These are phyloP conservation scores for Paracorniculantispora psalliotae DNA, from an alignment of 2,329 filamentous ascomycete genomes.

Conservation along the genomic window DNA sequence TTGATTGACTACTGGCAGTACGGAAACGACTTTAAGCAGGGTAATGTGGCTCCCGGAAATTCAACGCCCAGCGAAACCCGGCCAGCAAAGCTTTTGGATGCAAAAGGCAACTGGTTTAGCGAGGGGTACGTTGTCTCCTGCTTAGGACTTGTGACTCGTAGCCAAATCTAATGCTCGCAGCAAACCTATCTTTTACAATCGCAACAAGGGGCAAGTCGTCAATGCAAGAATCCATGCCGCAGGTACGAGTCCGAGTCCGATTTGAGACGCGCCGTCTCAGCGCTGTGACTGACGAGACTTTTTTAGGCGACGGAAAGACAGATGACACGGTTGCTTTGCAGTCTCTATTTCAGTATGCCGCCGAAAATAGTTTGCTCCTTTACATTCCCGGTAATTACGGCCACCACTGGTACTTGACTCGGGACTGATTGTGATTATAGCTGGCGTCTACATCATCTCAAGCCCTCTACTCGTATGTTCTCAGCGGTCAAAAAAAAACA, in stretches of 20 bases:
- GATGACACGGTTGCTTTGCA: neutral
- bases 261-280: neutral
- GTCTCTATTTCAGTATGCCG: neutral
- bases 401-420: too few relatives aligned
- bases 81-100: neutral
- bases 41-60: neutral
- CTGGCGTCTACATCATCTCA: neutral
- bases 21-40: neutral
- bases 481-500: too few relatives aligned
- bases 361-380: neutral
- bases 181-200: neutral
- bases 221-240: neutral
- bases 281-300: too few relatives aligned
- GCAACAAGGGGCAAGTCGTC: neutral
- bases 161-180: neutral
- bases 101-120: neutral
- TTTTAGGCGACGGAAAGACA: neutral
- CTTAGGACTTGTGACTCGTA: neutral
- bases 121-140: neutral
- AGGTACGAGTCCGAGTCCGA: too few relatives aligned
- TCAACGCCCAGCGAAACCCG: neutral
- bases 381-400: neutral
- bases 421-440: neutral
- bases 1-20: neutral
- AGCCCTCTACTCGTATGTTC: neutral